Evolutionary conservation across 176 grass and related monocot genomes (phyloP).

Genomic region (Eremochloa ophiuroides): DNA sequence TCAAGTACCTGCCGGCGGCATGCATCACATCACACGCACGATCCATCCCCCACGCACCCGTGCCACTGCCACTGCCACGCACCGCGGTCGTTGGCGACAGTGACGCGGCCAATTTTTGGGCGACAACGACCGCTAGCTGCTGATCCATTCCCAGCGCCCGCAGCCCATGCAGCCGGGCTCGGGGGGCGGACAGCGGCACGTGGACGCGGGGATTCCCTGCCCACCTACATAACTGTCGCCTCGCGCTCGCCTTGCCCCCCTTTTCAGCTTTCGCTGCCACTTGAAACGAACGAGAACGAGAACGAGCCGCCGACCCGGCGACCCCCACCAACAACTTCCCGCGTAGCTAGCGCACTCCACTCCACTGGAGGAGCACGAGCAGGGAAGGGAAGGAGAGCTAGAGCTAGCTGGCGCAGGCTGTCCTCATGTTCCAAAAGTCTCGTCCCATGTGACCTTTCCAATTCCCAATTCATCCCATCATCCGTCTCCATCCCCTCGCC

Average conservation of each 20-base stretch:
- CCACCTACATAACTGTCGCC: slow-evolving; percentile 35
- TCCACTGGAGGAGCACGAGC: background rate
- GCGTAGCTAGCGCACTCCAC: background rate
- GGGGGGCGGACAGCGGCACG: slow-evolving; percentile 47
- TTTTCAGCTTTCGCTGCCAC: slow-evolving; percentile 30
- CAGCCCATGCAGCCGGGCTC: background rate
- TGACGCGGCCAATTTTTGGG: slow-evolving; percentile 1
- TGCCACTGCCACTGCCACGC: background rate
- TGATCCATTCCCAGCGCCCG: background rate
- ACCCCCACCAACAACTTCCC: background rate
- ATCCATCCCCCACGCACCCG: background rate
- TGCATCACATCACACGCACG: too few species aligned
- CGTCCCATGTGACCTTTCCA: slow-evolving; percentile 56
- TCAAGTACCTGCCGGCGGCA: background rate
- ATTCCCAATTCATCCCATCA: too few species aligned
- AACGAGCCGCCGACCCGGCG: slow-evolving; percentile 16
- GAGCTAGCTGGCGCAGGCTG: slow-evolving; percentile 55
- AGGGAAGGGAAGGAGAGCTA: background rate
- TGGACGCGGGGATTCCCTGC: slow-evolving; percentile 40
- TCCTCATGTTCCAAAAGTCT: slow-evolving; percentile 67
- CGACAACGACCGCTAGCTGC: slow-evolving; percentile 1
- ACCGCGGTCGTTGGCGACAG: background rate
- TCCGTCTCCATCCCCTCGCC: background rate
- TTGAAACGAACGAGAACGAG: slow-evolving; percentile 20
- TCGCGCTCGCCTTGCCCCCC: background rate